phyloP scores from a whole-genome alignment of 441 rosid genomes.

The Oxalis stricta region DNA sequence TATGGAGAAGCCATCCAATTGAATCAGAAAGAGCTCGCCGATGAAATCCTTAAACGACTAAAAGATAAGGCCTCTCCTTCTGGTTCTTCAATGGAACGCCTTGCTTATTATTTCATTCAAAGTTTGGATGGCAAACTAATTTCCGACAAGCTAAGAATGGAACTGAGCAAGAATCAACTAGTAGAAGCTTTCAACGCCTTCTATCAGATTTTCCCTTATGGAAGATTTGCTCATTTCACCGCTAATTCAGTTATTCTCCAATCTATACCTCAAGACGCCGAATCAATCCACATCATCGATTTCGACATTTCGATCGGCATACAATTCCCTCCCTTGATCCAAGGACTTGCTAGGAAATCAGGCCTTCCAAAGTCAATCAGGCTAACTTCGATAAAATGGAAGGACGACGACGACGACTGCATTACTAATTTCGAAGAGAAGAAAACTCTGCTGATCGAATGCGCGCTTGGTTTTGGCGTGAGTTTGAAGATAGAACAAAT shows the following conservation, averaged over 20 bases:
- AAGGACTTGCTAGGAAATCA: conserved; percentile 15
- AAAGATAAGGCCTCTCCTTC: conserved; percentile 16
- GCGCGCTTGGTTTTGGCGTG: conserved; percentile 16
- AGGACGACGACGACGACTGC: conserved; percentile 9
- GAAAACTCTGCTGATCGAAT: conserved; percentile 10
- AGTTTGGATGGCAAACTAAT: conserved; percentile 14
- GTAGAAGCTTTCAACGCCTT: conserved; percentile 22
- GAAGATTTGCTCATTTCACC: conserved; percentile 30
- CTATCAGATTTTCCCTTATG: conserved; percentile 24
- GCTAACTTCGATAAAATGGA: conserved; percentile 19
- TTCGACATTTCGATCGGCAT: conserved; percentile 26
- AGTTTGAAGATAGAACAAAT: conserved; percentile 19
- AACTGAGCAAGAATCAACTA: conserved; percentile 16
- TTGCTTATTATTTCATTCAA: conserved; percentile 18
- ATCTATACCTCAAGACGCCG: conserved; percentile 16
- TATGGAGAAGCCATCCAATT: conserved; percentile 25
- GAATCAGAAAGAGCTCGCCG: conserved; percentile 16
- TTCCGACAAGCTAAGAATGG: conserved; percentile 18
- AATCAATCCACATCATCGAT: conserved; percentile 17
- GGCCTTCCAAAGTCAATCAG: conserved; percentile 4
- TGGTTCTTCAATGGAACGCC: conserved; percentile 15
- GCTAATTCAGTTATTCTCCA: conserved; percentile 31
- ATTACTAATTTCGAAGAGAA: conserved; percentile 10
- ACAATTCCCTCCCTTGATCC: conserved; percentile 33
- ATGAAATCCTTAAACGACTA: conserved; percentile 9